A percentile compares a stretch with the other conserved stretches of the same genome.
Evolutionary conservation across 2,329 filamentous ascomycete genomes (phyloP).

Genomic region (Lachnellula occidentalis): DNA sequence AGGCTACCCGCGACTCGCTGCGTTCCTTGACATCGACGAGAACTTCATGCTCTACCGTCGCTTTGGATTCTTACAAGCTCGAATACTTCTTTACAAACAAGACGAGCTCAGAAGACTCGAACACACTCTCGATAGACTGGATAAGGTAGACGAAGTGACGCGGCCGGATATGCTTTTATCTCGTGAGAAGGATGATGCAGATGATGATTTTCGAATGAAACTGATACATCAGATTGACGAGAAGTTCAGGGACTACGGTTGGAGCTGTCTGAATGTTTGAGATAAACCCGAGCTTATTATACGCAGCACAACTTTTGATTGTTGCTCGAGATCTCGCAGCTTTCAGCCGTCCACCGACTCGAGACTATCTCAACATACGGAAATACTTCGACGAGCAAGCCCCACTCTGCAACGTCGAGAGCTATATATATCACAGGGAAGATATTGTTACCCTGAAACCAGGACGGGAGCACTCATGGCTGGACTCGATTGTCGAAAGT

Average conservation of each 20-base stretch:
- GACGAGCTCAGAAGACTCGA: slow-evolving; percentile 6
- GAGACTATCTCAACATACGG: slow-evolving; percentile 30
- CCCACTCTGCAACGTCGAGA: slow-evolving; percentile 17
- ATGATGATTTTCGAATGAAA: neutral
- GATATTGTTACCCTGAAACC: slow-evolving; percentile 35
- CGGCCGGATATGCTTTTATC: slow-evolving; percentile 1
- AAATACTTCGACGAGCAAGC: slow-evolving; percentile 26
- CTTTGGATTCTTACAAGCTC: slow-evolving; percentile 34
- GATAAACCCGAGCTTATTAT: neutral
- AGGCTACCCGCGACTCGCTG: slow-evolving; percentile 34
- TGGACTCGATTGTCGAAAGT: slow-evolving; percentile 32
- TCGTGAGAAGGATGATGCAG: slow-evolving; percentile 3
- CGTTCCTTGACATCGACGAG: slow-evolving; percentile 35
- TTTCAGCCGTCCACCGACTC: slow-evolving; percentile 25
- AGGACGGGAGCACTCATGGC: slow-evolving; percentile 35
- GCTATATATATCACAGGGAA: slow-evolving; percentile 32
- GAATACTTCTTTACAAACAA: slow-evolving; percentile 25
- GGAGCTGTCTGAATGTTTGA: neutral
- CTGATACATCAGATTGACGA: slow-evolving; percentile 8
- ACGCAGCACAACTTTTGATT: slow-evolving; percentile 12
- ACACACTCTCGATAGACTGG: neutral
- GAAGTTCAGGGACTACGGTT: slow-evolving; percentile 18
- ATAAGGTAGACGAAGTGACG: neutral
- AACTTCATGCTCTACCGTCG: slow-evolving; percentile 36
- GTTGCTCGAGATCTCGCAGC: slow-evolving; percentile 23